These are phyloP conservation scores for Phaeosphaeria sp. DNA, from an alignment of 2,329 filamentous ascomycete genomes.

Conservation along the genomic window DNA sequence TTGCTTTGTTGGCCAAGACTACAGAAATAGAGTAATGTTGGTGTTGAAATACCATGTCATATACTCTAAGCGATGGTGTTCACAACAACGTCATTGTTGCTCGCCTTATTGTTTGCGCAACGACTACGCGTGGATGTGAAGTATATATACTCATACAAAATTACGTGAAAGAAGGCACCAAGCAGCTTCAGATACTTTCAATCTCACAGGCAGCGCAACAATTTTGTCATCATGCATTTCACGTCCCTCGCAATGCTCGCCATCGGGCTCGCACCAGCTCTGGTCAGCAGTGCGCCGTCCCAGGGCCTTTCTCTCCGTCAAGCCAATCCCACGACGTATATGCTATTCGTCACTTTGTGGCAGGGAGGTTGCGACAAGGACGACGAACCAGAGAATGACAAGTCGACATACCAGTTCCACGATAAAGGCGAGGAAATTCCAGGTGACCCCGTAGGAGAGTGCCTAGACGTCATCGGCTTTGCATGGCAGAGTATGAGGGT, in stretches of 20 bases:
- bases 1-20: not conserved
- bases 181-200: no score
- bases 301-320: not conserved
- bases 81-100: no score
- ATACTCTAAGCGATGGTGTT: no score
- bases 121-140: no score
- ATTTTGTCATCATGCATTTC: not conserved
- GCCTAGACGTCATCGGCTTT: not conserved
- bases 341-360: not conserved
- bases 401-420: not conserved
- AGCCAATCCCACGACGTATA: not conserved
- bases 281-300: not conserved
- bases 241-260: not conserved
- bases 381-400: not conserved
- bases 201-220: no score
- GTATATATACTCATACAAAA: no score
- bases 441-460: not conserved
- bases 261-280: not conserved
- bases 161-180: no score
- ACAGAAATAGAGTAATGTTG: not conserved
- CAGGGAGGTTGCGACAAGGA: not conserved
- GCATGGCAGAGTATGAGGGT: not conserved
- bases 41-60: no score
- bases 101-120: no score
- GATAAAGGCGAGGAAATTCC: not conserved